Evolutionary conservation across 208 protist genomes (phyloP).

Genomic region (Wallacemonas rigidus): DNA sequence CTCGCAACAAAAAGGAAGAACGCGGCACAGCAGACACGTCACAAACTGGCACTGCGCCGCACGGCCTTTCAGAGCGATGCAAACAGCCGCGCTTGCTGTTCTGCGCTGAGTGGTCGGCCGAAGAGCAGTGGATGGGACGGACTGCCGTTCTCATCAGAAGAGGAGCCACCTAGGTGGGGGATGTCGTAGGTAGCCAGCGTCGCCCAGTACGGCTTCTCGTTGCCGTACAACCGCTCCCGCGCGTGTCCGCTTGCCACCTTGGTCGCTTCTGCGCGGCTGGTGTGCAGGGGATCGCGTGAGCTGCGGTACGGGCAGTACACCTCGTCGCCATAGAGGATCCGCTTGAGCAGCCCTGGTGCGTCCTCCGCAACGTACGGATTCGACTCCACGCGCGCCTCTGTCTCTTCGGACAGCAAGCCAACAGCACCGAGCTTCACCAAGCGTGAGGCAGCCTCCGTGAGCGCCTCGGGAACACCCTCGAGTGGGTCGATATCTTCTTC

Average conservation of each 20-base stretch:
- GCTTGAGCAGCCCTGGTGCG: constrained; percentile 50
- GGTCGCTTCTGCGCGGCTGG: constrained; percentile 1
- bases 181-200: constrained; percentile 9
- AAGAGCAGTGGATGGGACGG: neutral
- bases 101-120: neutral
- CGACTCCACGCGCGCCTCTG: constrained; percentile 20
- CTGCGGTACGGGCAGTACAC: constrained; percentile 75
- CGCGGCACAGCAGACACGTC: too few relatives aligned
- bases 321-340: constrained; percentile 59
- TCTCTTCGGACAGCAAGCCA: constrained; percentile 54
- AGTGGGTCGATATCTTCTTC: constrained; percentile 9
- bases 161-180: neutral
- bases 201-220: constrained; percentile 13
- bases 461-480: constrained; percentile 10
- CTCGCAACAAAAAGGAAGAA: too few relatives aligned
- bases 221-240: constrained; percentile 8
- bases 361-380: constrained; percentile 48
- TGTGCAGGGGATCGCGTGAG: constrained; percentile 56
- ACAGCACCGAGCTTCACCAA: constrained; percentile 72
- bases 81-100: neutral
- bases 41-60: too few relatives aligned
- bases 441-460: constrained; percentile 49
- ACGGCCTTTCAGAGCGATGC: neutral
- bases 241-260: constrained; percentile 14
- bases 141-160: neutral